Percentiles rank a stretch among this genome's conserved stretches.
Conservation (phyloP, 2,329 filamentous ascomycete genomes). For the Phaeophleospora eucalypticola region DNA sequence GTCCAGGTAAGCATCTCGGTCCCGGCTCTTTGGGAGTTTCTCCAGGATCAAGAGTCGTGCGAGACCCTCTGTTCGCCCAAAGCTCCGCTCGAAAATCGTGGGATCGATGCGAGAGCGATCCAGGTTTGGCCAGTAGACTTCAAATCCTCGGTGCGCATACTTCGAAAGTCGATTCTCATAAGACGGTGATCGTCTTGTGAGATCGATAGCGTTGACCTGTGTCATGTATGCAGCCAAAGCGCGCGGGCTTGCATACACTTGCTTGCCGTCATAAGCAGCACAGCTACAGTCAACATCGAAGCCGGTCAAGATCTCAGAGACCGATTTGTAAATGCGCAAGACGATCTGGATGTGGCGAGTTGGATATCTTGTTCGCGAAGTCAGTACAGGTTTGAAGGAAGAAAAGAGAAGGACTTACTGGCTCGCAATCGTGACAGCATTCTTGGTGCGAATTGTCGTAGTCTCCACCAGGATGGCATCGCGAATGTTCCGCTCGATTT, state of each 20-base stretch:
- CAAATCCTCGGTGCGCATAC: conserved; percentile 79
- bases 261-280: conserved; percentile 72
- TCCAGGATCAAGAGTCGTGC: conserved; percentile 77
- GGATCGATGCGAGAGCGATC: conserved; percentile 75
- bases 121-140: conserved; percentile 73
- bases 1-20: conserved; percentile 66
- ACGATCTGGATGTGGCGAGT: conserved; percentile 83
- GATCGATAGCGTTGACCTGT: conserved; percentile 75
- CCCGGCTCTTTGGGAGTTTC: conserved; percentile 63
- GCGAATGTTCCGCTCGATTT: conserved; percentile 71
- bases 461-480: conserved; percentile 79
- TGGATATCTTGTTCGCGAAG: conserved; percentile 40
- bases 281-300: conserved; percentile 86
- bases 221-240: conserved; percentile 76
- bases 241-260: conserved; percentile 74
- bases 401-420: conserved; percentile 54
- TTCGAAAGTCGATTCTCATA: conserved; percentile 86
- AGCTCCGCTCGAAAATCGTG: conserved; percentile 81
- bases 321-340: conserved; percentile 75
- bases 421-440: conserved; percentile 79
- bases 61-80: conserved; percentile 69
- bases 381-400: conserved; percentile 3
- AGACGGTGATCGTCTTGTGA: conserved; percentile 74
- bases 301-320: conserved; percentile 79
- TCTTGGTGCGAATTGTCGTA: conserved; percentile 79